A percentile compares a stretch with the other conserved stretches of the same genome.
Conservation (phyloP, 345 rosid species). For the Eucalyptus sp. region DNA sequence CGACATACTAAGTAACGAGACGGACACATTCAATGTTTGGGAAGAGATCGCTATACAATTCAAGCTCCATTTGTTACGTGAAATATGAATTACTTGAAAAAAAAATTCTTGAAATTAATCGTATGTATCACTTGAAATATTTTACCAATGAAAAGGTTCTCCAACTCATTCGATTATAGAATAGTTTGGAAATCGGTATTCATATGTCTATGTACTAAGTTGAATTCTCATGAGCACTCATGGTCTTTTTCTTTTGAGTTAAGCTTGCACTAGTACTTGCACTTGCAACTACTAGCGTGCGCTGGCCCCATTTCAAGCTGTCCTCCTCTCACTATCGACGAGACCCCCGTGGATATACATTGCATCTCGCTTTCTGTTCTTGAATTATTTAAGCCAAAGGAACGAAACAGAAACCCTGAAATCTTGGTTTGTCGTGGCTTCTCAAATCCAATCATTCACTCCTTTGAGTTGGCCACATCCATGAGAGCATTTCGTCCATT, state of each 20-base stretch:
- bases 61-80: fast-evolving
- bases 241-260: background rate
- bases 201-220: background rate
- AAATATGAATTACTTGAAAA: background rate
- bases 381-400: background rate
- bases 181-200: background rate
- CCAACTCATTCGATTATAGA: background rate
- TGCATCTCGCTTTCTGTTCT: conserved; percentile 28
- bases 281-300: conserved; percentile 11
- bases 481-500: conserved; percentile 5
- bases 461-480: conserved; percentile 37
- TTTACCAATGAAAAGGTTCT: background rate
- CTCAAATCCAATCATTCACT: conserved; percentile 33
- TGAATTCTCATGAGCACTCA: conserved; percentile 6
- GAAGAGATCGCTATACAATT: background rate
- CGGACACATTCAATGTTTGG: background rate
- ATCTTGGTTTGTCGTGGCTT: background rate
- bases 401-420: background rate
- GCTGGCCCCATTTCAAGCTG: conserved; percentile 55
- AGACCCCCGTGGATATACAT: conserved; percentile 18
- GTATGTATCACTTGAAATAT: background rate
- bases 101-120: too few species aligned
- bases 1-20: background rate
- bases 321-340: conserved; percentile 11
- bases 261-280: conserved; percentile 12